Evolutionary conservation across 1,284 basidiomycete species (phyloP).

Genomic region (Microbotryum intermedium): DNA sequence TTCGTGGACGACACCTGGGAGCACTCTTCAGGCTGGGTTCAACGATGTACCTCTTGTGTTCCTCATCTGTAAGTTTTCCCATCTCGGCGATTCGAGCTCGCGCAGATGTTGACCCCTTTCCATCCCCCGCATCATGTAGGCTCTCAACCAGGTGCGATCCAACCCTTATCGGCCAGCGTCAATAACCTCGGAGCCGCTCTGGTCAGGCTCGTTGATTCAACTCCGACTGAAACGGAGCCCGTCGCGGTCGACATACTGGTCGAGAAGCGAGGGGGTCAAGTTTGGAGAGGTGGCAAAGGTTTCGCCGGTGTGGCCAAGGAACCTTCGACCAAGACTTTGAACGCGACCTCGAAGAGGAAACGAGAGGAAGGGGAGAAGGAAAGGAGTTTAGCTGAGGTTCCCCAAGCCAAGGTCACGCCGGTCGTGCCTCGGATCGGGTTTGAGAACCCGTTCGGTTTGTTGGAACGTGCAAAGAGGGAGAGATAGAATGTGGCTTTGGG

Average conservation of each 20-base stretch:
- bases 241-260: no score
- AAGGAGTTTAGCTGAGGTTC: not conserved
- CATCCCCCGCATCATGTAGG: not conserved
- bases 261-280: no score
- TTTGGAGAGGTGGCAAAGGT: no score
- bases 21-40: slow-evolving; percentile 12
- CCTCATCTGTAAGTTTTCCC: slow-evolving; percentile 15
- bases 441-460: slow-evolving; percentile 11
- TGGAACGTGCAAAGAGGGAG: slow-evolving; percentile 3
- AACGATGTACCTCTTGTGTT: slow-evolving; percentile 15
- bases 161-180: not conserved
- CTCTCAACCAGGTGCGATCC: slow-evolving; percentile 9
- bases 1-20: slow-evolving; percentile 26
- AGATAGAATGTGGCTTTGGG: not conserved
- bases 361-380: slow-evolving; percentile 1
- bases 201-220: no score
- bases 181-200: no score
- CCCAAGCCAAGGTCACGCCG: slow-evolving; percentile 7
- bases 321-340: not conserved
- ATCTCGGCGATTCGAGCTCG: not conserved
- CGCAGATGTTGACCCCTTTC: not conserved
- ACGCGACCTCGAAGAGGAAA: not conserved
- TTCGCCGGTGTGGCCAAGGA: no score
- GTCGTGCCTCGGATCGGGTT: not conserved
- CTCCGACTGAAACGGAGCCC: no score